Evolutionary conservation across 768 basidiomycete genomes (phyloP), one percentile per base, ranked within the genome.

Genomic region (Kwoniella sp.): DNA sequence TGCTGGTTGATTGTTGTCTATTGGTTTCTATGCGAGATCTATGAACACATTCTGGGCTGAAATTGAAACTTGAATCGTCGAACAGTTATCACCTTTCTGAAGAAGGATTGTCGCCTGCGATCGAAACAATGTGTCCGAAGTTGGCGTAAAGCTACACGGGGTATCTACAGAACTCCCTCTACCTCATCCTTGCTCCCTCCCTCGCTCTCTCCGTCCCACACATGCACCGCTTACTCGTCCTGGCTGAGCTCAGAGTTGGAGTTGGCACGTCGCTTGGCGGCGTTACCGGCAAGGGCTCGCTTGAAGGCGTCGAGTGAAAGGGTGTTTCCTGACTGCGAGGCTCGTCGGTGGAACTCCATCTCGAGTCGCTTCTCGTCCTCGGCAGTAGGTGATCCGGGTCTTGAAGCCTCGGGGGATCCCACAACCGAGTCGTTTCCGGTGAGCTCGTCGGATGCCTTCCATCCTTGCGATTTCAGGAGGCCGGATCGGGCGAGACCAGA

Each of bases 391-490:
- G 71, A 73, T 20, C 72, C 73, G 29, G 79, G 72, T 58, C 75
- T 53, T 17, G 68, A 70, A 20, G 55, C 63, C 7, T 65, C 67
- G 0, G 79, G 79, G 7, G 73, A 70, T 12, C 79, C 79, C 8
- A 80, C 76, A 23, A 80, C 79, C 22, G 66, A 69, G 58, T 80
- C 79, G 62, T 78, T 76, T n/a, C 79, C 79, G 2, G 77, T 78
- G 54, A 78, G 66, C 61, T 80, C 79, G 63, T 80, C 79, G 3
- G 68, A 69, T 1, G 62, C 65, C 61, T 79, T 78, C 62, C 63
- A 66, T 54, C 67, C 54, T 29, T 51, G 50, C 5, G 50, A 51
- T 28, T 28, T 51, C 50, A 51, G 63, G 52, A 55, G 45, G 22
- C 52, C 67, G 15, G 61, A 61, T 54, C 52, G 51, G 20, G 51